Conservation (phyloP, 23 red algal species). For the Gracilaria domingensis region DNA sequence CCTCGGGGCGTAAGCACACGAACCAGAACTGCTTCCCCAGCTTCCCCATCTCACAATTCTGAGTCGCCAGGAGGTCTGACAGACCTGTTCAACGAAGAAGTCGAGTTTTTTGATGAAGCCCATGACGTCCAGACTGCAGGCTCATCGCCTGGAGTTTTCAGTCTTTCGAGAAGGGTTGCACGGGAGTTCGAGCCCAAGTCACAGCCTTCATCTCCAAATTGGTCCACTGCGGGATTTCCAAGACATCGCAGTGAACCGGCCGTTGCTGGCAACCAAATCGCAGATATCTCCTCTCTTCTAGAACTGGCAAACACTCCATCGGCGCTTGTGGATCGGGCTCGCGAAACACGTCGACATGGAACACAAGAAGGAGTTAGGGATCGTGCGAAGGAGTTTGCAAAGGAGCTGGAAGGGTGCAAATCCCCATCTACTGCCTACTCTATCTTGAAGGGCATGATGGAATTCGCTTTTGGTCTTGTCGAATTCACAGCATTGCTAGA, state of each 20-base stretch:
- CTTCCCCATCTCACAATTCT: background rate
- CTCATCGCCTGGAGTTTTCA: background rate
- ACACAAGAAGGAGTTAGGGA: slow-evolving; percentile 13
- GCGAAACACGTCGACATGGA: background rate
- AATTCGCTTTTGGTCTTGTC: slow-evolving; percentile 9
- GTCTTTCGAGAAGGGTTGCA: background rate
- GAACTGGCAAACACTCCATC: slow-evolving; percentile 26
- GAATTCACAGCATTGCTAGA: slow-evolving; percentile 39
- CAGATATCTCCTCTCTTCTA: background rate
- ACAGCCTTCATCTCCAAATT: slow-evolving; percentile 13
- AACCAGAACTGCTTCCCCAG: background rate
- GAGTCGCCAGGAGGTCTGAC: background rate
- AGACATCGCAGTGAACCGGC: background rate
- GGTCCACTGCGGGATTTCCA: background rate
- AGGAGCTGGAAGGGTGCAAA: background rate
- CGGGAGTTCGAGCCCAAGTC: slow-evolving; percentile 18
- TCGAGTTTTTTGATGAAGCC: slow-evolving; percentile 4
- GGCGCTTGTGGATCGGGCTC: slow-evolving; percentile 5
- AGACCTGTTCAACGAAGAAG: background rate
- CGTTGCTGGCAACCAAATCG: background rate
- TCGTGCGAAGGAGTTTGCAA: slow-evolving; percentile 14
- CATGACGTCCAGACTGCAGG: background rate
- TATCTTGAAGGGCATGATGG: background rate
- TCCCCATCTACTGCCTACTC: background rate
- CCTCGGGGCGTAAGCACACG: slow-evolving; percentile 1